Evolutionary conservation across 306 rosid species (phyloP).

Genomic region (Sicyos baderoa): DNA sequence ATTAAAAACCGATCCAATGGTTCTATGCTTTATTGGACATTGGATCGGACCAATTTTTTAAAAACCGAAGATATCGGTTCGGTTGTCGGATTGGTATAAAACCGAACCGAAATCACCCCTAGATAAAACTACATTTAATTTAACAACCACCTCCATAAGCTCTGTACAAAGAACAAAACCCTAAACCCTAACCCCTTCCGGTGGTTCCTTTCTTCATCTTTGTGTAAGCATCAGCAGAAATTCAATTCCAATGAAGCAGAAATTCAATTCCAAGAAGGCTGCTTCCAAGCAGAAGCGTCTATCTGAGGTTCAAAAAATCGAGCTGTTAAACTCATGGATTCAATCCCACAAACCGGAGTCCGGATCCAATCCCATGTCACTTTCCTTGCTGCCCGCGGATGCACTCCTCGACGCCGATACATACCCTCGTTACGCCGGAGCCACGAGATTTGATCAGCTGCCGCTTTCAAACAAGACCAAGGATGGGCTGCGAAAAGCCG

Average conservation of each 20-base stretch:
- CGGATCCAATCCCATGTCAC: conserved; percentile 54
- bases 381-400: conserved; percentile 28
- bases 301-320: conserved; percentile 38
- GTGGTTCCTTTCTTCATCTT: not conserved
- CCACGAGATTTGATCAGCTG: conserved; percentile 42
- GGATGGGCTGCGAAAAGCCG: conserved; percentile 35
- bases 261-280: conserved; percentile 36
- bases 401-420: conserved; percentile 25
- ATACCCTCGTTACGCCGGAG: conserved; percentile 65
- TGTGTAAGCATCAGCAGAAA: not conserved
- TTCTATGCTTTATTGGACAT: no score
- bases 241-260: conserved; percentile 30
- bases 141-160: no score
- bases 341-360: conserved; percentile 44
- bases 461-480: conserved; percentile 40
- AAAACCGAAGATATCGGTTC: no score
- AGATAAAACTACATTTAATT: no score
- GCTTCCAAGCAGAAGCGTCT: conserved; percentile 33
- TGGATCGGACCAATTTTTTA: no score
- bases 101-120: no score
- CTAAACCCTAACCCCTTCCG: not conserved
- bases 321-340: conserved; percentile 48
- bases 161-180: no score
- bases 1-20: no score
- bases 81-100: no score